Base-by-base conservation (phyloP, 768 basidiomycete genomes). In the Tricholoma sp. region DNA sequence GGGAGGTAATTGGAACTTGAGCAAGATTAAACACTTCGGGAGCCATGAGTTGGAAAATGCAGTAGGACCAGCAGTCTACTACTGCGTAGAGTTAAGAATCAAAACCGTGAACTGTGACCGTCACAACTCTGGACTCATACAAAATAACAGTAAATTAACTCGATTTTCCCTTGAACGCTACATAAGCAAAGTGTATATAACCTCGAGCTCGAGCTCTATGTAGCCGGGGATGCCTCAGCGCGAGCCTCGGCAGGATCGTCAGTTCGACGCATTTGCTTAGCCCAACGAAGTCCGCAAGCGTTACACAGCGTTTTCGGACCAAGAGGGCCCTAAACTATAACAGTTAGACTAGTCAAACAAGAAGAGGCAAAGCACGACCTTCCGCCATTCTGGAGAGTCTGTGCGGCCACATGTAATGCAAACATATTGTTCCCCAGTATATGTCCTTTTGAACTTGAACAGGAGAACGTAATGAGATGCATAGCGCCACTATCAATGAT, bases 271-370 rank as follows among this genome's bases (percentile, higher is more conserved):
- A 72, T 72, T 61, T 77, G 76, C 58, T 97, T 96, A 29, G 94
- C 94, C 91, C 93, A 96, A 53, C 94, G 81, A 39, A 98, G 73
- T 24, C 95, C 95, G 61, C 96, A 97, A 2, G 94, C 94, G 70
- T 98, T 97, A 76, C 96, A 98, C 4, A 98, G 74, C n/a, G 96
- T 97, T 74, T 98, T 99, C 1, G 96, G 94, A 34, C 96, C 96
- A 54, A 83, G 79, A 1, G 96, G 96, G 10, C 96, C 96, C 91
- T 91, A 57, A 32, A 50, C 36, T 57, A 53, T 28, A 24, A 24
- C 57, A 34, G 48, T 55, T 20, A 56, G 54, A 28, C 7, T 37
- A 18, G 29, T n/a, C 32, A 47, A 34, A 56, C 10, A 53, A 51
- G 59, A 10, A 45, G n/a, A 44, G 42, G 33, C 7, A 33, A 34